A percentile compares a stretch with the other conserved stretches of the same genome.
Evolutionary conservation across 345 rosid genomes (phyloP).

Genomic region (Xanthoceras sorbifolium): DNA sequence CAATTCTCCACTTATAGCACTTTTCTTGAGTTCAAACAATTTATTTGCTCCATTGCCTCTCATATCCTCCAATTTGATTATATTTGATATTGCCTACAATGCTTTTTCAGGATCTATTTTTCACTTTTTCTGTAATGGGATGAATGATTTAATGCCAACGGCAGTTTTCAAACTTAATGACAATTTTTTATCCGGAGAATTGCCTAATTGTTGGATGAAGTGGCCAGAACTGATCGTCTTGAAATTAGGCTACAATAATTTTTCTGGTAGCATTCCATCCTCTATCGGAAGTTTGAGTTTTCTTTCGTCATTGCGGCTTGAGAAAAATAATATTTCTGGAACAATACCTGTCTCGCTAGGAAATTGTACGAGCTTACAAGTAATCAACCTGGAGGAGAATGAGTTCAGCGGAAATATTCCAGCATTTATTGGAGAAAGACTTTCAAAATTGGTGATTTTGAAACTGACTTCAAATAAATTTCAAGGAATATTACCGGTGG

Average conservation of each 20-base stretch:
- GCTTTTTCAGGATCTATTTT: neutral
- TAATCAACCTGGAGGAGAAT: too few relatives aligned
- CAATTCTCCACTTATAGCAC: too few relatives aligned
- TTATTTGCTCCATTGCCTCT: too few relatives aligned
- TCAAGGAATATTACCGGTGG: too few relatives aligned
- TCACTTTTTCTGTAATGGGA: constrained; percentile 24
- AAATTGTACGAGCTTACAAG: too few relatives aligned
- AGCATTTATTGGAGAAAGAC: too few relatives aligned
- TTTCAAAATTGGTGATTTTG: too few relatives aligned
- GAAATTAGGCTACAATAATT: constrained; percentile 1
- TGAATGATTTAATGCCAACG: constrained; percentile 7
- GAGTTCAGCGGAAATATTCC: too few relatives aligned
- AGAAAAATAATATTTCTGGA: neutral
- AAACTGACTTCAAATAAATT: too few relatives aligned
- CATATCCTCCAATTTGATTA: constrained; percentile 13
- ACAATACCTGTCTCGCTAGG: neutral
- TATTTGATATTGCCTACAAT: constrained; percentile 17
- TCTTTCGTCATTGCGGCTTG: neutral
- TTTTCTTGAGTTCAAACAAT: constrained; percentile 10
- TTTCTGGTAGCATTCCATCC: neutral
- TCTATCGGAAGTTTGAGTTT: neutral
- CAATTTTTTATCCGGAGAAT: constrained; percentile 35
- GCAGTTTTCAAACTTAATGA: constrained; percentile 35
- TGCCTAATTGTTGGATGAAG: constrained; percentile 40
- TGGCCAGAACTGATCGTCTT: constrained; percentile 3